Evolutionary conservation across 2,329 filamentous ascomycete species (phyloP).

Genomic region (Fusarium hainanense): DNA sequence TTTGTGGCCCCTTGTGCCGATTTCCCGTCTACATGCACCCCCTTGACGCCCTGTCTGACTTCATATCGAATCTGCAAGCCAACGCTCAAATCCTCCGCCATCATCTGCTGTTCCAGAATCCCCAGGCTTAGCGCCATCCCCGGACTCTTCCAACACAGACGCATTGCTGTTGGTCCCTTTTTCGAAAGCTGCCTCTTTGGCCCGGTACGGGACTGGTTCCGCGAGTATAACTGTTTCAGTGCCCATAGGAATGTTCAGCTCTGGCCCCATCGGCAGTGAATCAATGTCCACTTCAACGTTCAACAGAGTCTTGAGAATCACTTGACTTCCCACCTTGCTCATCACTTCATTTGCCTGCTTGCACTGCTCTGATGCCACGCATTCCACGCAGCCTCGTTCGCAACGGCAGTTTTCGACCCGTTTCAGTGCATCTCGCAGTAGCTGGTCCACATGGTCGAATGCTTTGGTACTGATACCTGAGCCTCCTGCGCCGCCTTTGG

Average conservation of each 20-base stretch:
- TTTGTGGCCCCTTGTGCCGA: constrained; percentile 25
- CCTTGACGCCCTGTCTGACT: background rate
- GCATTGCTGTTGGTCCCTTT: background rate
- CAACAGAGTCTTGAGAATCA: constrained; percentile 81
- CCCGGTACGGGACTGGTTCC: constrained; percentile 66
- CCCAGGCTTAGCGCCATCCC: constrained; percentile 14
- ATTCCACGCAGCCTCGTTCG: constrained; percentile 85
- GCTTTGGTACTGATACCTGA: constrained; percentile 91
- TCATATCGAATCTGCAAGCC: constrained; percentile 40
- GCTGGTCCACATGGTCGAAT: constrained; percentile 87
- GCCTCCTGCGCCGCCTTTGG: constrained; percentile 86
- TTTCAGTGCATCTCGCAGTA: constrained; percentile 79
- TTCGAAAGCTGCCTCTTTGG: constrained; percentile 25
- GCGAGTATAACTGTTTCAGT: constrained; percentile 87
- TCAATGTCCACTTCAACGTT: constrained; percentile 84
- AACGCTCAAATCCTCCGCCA: constrained; percentile 46
- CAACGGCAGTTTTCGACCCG: constrained; percentile 83
- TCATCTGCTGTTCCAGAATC: constrained; percentile 24
- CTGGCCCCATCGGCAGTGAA: constrained; percentile 84
- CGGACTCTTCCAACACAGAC: constrained; percentile 16
- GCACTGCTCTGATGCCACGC: constrained; percentile 86
- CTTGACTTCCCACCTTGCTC: constrained; percentile 88
- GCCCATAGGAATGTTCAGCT: constrained; percentile 74
- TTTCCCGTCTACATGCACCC: constrained; percentile 27
- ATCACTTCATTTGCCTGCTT: constrained; percentile 90